phyloP scores from a whole-genome alignment of 441 rosid species.

The Eruca vesicaria region DNA sequence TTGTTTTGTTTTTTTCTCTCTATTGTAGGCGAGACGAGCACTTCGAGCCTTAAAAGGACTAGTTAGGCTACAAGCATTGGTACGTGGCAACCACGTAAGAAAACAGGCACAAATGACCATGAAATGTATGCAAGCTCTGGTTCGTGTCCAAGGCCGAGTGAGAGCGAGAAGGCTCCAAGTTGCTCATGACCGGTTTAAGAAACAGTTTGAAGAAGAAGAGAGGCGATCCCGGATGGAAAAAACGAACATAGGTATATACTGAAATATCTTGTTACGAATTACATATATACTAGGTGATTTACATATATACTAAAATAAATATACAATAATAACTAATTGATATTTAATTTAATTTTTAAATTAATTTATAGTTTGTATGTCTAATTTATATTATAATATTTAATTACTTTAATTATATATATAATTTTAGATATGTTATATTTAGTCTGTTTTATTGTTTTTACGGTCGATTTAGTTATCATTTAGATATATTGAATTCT shows the following conservation, averaged over 20 bases:
- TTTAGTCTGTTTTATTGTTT: no score
- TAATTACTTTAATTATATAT: no score
- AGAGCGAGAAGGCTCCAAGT: conserved; percentile 72
- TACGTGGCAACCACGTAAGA: conserved; percentile 91
- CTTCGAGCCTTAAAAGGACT: conserved; percentile 88
- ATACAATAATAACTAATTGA: no score
- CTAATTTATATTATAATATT: no score
- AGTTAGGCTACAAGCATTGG: conserved; percentile 91
- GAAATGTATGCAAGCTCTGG: conserved; percentile 97
- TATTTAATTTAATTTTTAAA: no score
- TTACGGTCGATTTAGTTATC: no score
- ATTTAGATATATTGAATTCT: no score
- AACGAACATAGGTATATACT: conserved; percentile 2
- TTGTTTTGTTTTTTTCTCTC: background rate
- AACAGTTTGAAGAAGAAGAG: conserved; percentile 34
- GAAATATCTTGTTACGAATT: background rate
- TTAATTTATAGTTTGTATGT: no score
- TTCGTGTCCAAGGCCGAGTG: conserved; percentile 89
- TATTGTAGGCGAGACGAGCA: conserved; percentile 80
- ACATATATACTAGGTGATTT: no score
- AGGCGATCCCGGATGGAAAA: conserved; percentile 29
- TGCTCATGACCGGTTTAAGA: conserved; percentile 48
- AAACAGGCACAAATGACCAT: conserved; percentile 97
- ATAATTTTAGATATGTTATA: no score
- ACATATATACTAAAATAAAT: no score